phyloP scores from a whole-genome alignment of 768 basidiomycete genomes.

The Mycena haematopus region DNA sequence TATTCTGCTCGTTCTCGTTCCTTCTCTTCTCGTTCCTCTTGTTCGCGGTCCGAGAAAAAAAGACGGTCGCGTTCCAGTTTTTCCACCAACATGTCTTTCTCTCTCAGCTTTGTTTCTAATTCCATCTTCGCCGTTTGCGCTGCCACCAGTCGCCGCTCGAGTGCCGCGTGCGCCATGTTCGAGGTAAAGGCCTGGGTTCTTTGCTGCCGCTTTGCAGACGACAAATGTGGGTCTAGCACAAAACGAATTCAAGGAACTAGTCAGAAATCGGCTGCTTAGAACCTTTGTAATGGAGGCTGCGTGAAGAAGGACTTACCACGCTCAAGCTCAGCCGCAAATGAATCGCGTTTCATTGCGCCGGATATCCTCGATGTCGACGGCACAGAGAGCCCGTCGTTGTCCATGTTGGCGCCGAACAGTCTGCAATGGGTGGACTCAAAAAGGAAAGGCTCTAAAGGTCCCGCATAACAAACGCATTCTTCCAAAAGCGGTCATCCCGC shows the following conservation, averaged over 20 bases:
- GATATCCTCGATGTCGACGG: not conserved
- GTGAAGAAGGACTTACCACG: slow-evolving; percentile 48
- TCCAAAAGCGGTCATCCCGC: not conserved
- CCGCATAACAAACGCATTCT: too few species aligned
- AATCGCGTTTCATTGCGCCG: slow-evolving; percentile 57
- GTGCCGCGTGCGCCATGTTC: slow-evolving; percentile 62
- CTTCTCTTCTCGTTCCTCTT: slow-evolving; percentile 71
- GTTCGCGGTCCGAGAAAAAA: slow-evolving; percentile 72
- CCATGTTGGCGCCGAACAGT: not conserved
- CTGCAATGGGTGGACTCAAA: too few species aligned
- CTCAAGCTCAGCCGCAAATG: slow-evolving; percentile 71
- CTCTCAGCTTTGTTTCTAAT: slow-evolving; percentile 70
- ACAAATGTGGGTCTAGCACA: slow-evolving; percentile 65
- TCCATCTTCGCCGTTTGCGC: slow-evolving; percentile 68
- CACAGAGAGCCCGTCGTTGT: not conserved
- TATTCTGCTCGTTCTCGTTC: slow-evolving; percentile 58
- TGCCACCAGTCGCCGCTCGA: slow-evolving; percentile 72
- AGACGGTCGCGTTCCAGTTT: slow-evolving; percentile 73
- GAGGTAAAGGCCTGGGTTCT: slow-evolving; percentile 68
- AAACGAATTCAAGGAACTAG: slow-evolving; percentile 18
- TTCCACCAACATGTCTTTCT: slow-evolving; percentile 68
- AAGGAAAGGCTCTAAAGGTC: not conserved
- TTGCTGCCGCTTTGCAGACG: slow-evolving; percentile 71
- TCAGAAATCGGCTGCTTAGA: slow-evolving; percentile 23
- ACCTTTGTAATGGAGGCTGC: slow-evolving; percentile 2